Percentiles rank a stretch among this genome's conserved stretches.
These are phyloP conservation scores for Scedosporium boydii DNA, from an alignment of 2,329 filamentous ascomycete genomes.

Conservation along the genomic window DNA sequence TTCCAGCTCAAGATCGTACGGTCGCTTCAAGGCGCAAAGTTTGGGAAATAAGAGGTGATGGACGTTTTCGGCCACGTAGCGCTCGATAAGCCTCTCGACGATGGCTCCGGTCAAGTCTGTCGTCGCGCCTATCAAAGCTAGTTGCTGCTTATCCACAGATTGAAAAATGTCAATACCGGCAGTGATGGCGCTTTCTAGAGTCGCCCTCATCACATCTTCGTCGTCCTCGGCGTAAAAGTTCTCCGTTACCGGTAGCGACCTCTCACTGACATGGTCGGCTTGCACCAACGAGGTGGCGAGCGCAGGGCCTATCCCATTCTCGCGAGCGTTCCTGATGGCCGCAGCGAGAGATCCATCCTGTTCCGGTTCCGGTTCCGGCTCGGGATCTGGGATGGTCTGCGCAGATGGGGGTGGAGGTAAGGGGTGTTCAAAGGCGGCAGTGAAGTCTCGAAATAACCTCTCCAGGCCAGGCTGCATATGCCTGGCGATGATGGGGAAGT, in stretches of 20 bases:
- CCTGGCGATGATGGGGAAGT: constrained; percentile 89
- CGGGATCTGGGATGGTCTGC: constrained; percentile 41
- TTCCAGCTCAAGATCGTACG: constrained; percentile 82
- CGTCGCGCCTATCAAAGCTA: constrained; percentile 82
- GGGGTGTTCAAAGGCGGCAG: constrained; percentile 73
- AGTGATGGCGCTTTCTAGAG: constrained; percentile 85
- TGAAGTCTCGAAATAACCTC: constrained; percentile 82
- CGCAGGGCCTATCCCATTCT: constrained; percentile 32
- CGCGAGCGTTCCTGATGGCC: constrained; percentile 45
- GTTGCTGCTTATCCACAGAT: constrained; percentile 86
- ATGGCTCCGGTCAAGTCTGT: constrained; percentile 88
- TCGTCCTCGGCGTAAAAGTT: constrained; percentile 76
- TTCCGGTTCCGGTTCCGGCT: constrained; percentile 33
- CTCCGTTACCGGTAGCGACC: constrained; percentile 40
- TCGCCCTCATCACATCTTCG: constrained; percentile 80
- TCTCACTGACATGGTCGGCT: background rate
- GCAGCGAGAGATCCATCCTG: constrained; percentile 47
- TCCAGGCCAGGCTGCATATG: constrained; percentile 94
- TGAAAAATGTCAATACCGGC: constrained; percentile 94
- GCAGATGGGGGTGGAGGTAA: constrained; percentile 65
- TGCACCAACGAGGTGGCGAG: constrained; percentile 13
- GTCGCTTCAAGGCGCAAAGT: constrained; percentile 65
- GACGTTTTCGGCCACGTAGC: constrained; percentile 87
- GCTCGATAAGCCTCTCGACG: constrained; percentile 89
- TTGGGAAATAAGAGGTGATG: constrained; percentile 83